phyloP scores from a whole-genome alignment of 768 basidiomycete genomes.

The Amanita pallidorosea region DNA sequence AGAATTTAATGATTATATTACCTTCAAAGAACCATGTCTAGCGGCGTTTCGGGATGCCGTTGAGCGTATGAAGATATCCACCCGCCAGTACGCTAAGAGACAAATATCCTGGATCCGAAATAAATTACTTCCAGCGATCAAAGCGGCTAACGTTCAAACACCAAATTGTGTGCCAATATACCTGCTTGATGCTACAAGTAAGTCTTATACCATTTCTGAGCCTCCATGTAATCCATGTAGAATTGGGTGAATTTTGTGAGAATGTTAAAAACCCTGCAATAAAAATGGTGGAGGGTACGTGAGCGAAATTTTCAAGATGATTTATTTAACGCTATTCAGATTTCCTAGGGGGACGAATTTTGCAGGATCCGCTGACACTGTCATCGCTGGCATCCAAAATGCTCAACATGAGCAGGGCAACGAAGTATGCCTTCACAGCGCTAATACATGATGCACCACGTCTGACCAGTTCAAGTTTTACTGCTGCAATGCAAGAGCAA shows the following conservation, averaged over 20 bases:
- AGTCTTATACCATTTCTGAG: slow-evolving; percentile 9
- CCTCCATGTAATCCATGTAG: slow-evolving; percentile 18
- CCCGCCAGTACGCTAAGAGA: slow-evolving; percentile 82
- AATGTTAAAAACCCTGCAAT: slow-evolving; percentile 44
- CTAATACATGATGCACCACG: slow-evolving; percentile 2
- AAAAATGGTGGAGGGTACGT: slow-evolving; percentile 36
- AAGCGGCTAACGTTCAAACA: slow-evolving; percentile 31
- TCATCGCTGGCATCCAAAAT: slow-evolving; percentile 46
- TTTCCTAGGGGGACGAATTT: slow-evolving; percentile 35
- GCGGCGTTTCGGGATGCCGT: slow-evolving; percentile 41
- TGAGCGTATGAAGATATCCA: slow-evolving; percentile 77
- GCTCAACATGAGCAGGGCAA: slow-evolving; percentile 35
- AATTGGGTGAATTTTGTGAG: slow-evolving; percentile 37
- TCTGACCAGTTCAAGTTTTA: slow-evolving; percentile 34
- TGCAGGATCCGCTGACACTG: slow-evolving; percentile 48
- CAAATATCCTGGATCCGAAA: slow-evolving; percentile 91
- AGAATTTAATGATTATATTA: slow-evolving; percentile 70
- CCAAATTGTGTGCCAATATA: slow-evolving; percentile 26
- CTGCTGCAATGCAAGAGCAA: slow-evolving; percentile 40
- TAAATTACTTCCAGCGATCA: slow-evolving; percentile 71
- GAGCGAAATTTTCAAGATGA: neutral
- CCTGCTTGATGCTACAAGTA: slow-evolving; percentile 62
- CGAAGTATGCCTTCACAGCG: slow-evolving; percentile 24
- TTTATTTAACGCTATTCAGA: slow-evolving; percentile 23
- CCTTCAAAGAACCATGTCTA: slow-evolving; percentile 25